Percentiles rank a stretch among this genome's conserved stretches.
phyloP scores from a whole-genome alignment of 345 rosid species.

The Rhizophora mangle region DNA sequence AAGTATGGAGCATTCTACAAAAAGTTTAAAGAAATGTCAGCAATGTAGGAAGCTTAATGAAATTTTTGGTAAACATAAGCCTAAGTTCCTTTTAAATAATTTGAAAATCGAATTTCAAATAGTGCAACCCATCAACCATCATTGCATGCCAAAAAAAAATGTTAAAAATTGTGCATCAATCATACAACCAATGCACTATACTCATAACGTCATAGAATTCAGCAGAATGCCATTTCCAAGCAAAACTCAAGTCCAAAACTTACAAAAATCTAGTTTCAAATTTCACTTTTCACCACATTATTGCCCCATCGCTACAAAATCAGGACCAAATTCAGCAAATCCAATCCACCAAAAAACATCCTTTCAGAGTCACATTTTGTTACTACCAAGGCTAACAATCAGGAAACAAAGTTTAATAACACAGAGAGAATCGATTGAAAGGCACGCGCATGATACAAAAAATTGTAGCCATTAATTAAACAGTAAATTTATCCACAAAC shows the following conservation, averaged over 20 bases:
- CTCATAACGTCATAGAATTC: too few relatives aligned
- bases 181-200: too few relatives aligned
- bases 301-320: neutral
- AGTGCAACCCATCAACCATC: neutral
- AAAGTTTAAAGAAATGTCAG: conserved; percentile 9
- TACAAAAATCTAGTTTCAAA: neutral
- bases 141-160: neutral
- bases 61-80: too few relatives aligned
- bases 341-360: too few relatives aligned
- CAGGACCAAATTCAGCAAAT: neutral
- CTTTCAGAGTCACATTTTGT: neutral
- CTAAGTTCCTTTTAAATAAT: too few relatives aligned
- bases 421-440: too few relatives aligned
- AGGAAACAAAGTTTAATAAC: too few relatives aligned
- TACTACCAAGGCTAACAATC: neutral
- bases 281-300: neutral
- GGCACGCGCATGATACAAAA: too few relatives aligned
- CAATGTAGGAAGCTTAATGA: too few relatives aligned
- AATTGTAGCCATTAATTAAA: too few relatives aligned
- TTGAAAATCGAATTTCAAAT: neutral
- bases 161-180: too few relatives aligned
- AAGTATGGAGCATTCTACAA: conserved; percentile 80
- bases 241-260: neutral
- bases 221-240: neutral
- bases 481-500: neutral